Evolutionary conservation across 352 stramenopile species (phyloP), one percentile per base, ranked within the genome.

Genomic region (Plasmopara muralis): DNA sequence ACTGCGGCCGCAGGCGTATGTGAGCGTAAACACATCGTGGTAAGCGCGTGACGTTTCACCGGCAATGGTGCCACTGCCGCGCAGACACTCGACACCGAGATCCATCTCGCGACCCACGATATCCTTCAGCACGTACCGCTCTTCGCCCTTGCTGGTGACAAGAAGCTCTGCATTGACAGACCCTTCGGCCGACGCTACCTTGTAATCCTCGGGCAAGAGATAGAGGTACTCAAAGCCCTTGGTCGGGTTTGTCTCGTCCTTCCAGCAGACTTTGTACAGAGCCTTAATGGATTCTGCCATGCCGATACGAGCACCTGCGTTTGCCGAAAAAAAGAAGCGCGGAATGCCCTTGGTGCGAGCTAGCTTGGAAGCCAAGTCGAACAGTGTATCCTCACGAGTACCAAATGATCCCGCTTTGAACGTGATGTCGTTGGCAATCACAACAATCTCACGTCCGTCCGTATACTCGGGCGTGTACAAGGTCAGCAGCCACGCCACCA

Each of bases 401-500:
- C 97, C 97, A 66, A 99, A 99, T 45, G 95, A 99, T 31, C 97
- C 97, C 40, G 97, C 96, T 70, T 98, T 97, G 75, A 97, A 90
- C 28, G 97, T 99, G 65, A 99, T 99, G 64, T 99, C 97, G 74
- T 99, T 99, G 41, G 96, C 89, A 77, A 99, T 99, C 43, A 99
- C 70, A 14, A 99, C 81, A 37, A 99, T 70, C 76, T 99, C 89
- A 47, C 97, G 92, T 39, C 96, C 96, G 49, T 94, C 74, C 13
- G 91, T 95, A 75, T 97, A 99, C 80, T 99, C 96, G 1, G 97
- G 93, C 43, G 97, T 99, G 71, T 96, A 97, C 18, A 99, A 62
- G 51, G 85, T 98, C 53, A 99, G 82, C 53, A 98, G 67, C 97
- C 97, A 99, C 20, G 97, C 97, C 50, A 99, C 96, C 97, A 99